Base-by-base conservation (phyloP, 2,329 filamentous ascomycete genomes). In the Apiospora malaysiana region DNA sequence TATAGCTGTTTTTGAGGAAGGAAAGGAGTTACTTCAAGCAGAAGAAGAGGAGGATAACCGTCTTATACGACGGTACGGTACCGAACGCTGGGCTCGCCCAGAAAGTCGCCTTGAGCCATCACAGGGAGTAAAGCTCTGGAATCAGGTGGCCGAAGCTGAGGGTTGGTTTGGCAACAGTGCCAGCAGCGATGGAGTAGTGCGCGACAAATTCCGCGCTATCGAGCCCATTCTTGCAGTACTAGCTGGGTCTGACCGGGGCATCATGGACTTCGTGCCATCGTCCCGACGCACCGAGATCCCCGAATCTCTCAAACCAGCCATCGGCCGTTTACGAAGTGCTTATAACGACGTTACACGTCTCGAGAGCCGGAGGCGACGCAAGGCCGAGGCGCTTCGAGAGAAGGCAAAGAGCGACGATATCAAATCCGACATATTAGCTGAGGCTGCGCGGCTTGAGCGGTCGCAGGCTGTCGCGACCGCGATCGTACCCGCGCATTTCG, bases 381-480 rank as follows among this genome's bases (percentile, higher is more conserved):
- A 94, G 77, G 91, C 95, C 2, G 94, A 97, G 78, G 86, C 89
- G 1, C 80, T 98, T 66, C 89, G 91, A 43, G 91, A 94, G 71
- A 97, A 95, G 78, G 92, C 92, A 4, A 93, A 92, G 69, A 88
- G 90, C 27, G 96, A 99, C 80, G 95, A 98, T 80, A 95, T 98
- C 76, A 94, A 94, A 77, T 88, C 90, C 0, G 93, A 94, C 68
- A 92, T 99, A 4, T 85, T 97, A 27, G 88, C 89, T 67, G 95
- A 98, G 85, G 92, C 95, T 2, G 91, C 92, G 46, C 90, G 94
- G 10, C 85, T 98, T 16, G 96, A 98, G 82, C 90, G 95, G 65
- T 91, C 93, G 71, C 95, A 94, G 73, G 93, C 94, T 0, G 78
- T 79, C 40, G 93, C 93, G 82, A 94, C 95, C 47, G 89, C 91